Conservation (phyloP, 371 early-diverging fungal genomes). For the Syncephalastrum contaminatum region DNA sequence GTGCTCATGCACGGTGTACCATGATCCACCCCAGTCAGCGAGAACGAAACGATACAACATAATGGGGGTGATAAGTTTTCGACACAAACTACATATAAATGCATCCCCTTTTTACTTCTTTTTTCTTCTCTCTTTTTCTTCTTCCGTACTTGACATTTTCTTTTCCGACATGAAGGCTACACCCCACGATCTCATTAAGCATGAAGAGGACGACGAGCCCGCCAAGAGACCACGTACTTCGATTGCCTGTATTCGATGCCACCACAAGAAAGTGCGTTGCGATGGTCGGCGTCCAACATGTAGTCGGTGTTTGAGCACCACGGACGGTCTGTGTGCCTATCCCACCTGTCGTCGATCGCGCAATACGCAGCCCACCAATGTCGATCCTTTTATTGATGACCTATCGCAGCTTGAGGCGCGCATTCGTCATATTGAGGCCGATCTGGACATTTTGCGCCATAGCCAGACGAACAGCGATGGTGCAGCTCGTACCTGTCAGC, state of each 20-base stretch:
- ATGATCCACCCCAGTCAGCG: too few relatives aligned
- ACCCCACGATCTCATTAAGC: too few relatives aligned
- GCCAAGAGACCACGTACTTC: conserved; percentile 36
- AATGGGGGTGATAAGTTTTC: too few relatives aligned
- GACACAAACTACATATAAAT: too few relatives aligned
- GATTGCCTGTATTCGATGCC: conserved; percentile 42
- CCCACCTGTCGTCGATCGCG: conserved; percentile 46
- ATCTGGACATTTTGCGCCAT: conserved; percentile 15
- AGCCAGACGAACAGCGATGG: conserved; percentile 16
- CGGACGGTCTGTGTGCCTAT: conserved; percentile 40
- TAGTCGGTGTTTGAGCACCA: conserved; percentile 32
- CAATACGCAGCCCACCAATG: conserved; percentile 40
- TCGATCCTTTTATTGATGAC: conserved; percentile 46
- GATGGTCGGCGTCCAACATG: conserved; percentile 43
- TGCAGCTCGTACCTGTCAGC: too few relatives aligned
- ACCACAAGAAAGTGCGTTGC: conserved; percentile 47
- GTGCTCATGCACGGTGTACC: too few relatives aligned
- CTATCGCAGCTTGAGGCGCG: conserved; percentile 35
- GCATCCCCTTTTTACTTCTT: too few relatives aligned
- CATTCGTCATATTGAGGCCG: conserved; percentile 37
- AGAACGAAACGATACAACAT: too few relatives aligned
- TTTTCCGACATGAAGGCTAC: too few relatives aligned
- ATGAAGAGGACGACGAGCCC: too few relatives aligned
- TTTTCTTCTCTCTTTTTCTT: too few relatives aligned
- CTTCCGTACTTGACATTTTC: too few relatives aligned